Evolutionary conservation across 768 basidiomycete species (phyloP).

Genomic region (Lentinula sp.): DNA sequence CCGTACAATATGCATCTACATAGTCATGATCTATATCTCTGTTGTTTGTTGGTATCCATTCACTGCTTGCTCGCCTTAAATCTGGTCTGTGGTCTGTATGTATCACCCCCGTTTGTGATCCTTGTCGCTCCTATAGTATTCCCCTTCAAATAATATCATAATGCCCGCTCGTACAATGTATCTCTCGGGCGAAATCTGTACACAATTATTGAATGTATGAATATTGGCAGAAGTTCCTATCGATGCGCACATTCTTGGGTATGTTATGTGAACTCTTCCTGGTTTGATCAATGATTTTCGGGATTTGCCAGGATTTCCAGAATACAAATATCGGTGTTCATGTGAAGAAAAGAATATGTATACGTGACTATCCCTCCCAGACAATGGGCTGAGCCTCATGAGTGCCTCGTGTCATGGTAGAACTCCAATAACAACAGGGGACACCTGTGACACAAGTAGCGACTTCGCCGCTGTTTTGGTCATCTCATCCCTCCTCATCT

Average conservation of each 20-base stretch:
- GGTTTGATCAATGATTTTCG: background rate
- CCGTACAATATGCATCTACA: background rate
- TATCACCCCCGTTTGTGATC: background rate
- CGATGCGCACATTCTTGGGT: background rate
- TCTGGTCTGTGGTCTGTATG: background rate
- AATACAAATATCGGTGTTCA: background rate
- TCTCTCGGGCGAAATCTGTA: background rate
- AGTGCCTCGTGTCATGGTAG: background rate
- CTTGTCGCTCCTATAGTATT: background rate
- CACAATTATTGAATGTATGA: background rate
- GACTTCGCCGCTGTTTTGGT: background rate
- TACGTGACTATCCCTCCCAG: background rate
- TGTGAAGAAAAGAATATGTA: background rate
- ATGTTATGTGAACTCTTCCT: too few relatives aligned
- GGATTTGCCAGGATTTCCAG: background rate
- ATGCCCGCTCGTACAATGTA: background rate
- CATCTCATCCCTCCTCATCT: background rate
- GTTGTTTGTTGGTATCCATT: background rate
- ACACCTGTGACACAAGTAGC: background rate
- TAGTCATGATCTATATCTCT: background rate
- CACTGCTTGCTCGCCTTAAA: background rate
- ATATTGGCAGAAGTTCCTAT: background rate
- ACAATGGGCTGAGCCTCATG: background rate
- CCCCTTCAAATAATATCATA: background rate
- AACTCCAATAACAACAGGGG: background rate